Conservation (phyloP, 179 eudicot species). For the Corrigiola litoralis region DNA sequence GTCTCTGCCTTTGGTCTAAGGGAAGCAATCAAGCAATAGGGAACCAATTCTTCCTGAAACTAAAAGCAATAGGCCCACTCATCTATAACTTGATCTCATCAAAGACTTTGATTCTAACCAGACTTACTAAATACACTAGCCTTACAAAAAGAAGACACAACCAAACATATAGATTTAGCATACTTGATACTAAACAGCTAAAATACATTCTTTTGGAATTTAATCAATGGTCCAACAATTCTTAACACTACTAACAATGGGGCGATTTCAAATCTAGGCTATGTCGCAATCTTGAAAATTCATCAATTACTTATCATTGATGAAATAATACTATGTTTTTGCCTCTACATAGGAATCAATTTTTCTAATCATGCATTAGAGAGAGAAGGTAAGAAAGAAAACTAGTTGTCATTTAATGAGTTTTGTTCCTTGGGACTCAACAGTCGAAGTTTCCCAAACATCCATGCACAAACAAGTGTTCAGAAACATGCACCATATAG, state of each 20-base stretch:
- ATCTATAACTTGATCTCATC: conserved; percentile 19
- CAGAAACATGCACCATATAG: not conserved
- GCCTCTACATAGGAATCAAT: not conserved
- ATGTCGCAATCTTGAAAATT: too few species aligned
- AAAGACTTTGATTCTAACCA: conserved; percentile 5
- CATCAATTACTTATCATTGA: too few species aligned
- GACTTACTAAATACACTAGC: conserved; percentile 1
- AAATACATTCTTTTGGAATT: not conserved
- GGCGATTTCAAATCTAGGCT: too few species aligned
- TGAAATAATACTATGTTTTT: not conserved
- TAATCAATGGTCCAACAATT: too few species aligned
- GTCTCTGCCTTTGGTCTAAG: conserved; percentile 24
- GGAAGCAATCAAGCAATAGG: too few species aligned
- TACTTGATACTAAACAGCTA: not conserved
- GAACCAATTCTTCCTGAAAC: conserved; percentile 24
- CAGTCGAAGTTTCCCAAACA: conserved; percentile 17
- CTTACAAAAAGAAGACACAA: not conserved
- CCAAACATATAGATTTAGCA: too few species aligned
- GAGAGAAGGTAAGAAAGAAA: not conserved
- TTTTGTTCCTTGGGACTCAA: conserved; percentile 28
- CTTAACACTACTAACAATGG: too few species aligned
- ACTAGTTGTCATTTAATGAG: conserved; percentile 11
- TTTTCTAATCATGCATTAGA: not conserved
- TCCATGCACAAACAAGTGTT: conserved; percentile 19
- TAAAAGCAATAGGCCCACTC: conserved; percentile 25